Evolutionary conservation across 129 eudicot species (phyloP), one percentile per base, ranked within the genome.

Genomic region (Scalesia atractyloides): DNA sequence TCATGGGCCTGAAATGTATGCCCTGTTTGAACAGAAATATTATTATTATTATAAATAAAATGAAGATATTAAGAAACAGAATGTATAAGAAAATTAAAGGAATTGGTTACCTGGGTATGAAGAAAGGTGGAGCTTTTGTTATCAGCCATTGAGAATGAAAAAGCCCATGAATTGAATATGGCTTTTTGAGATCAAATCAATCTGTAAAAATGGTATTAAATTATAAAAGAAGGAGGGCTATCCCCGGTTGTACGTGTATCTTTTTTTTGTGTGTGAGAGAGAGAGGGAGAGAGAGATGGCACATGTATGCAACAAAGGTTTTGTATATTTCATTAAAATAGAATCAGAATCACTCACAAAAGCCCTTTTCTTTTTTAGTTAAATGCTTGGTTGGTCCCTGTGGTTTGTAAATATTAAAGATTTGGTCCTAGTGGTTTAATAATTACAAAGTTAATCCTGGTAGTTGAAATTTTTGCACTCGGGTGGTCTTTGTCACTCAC

Each of bases 281-380:
- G 57, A 75, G 72, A 78, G 76, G 71, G 59, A 69, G 78, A 68
- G 59, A 69, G 78, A 68, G 74, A 73, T 74, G 71, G 82, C 91
- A 86, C 86, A 86, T 83, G 91, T 69, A 75, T 26, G 73, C 88
- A 81, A 86, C 91, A 79, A 79, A 64, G 73, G 71, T 36, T 43
- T 71, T 70, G 58, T 62, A 39, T 73, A 73, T 80, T 52, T 60
- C 73, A 63, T 20, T 22, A 54, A 76, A 41, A 47, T 34, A 66
- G 67, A 69, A 83, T 81, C 79, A 13, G 76, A 77, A 84, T 78
- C 82, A 57, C 44, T 66, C 60, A 36, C 53, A 49, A n/a, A 63
- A 69, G 41, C 59, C 41, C 59, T 74, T 61, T 17, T 48, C 18
- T 70, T 56, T 70, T 71, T 53, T 46, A 54, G n/a, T n/a, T n/a